Percentiles rank a stretch among this genome's conserved stretches.
Conservation (phyloP, 2,329 filamentous ascomycete genomes). For the Monilinia fructigena region DNA sequence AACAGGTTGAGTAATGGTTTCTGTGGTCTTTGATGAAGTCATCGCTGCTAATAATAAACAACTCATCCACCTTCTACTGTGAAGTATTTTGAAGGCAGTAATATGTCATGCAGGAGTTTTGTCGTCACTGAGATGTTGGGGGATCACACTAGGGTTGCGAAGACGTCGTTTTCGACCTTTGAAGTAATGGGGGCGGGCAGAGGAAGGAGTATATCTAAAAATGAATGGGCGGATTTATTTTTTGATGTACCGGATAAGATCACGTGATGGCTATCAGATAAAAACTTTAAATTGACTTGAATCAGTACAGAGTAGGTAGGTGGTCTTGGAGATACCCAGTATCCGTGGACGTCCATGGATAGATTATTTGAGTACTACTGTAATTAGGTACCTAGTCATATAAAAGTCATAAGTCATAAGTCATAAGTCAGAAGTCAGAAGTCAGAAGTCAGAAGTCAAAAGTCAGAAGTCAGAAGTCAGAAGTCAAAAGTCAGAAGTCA, state of each 20-base stretch:
- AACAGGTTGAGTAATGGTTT: slow-evolving; percentile 18
- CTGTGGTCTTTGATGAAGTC: slow-evolving; percentile 39
- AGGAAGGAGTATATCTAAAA: slow-evolving; percentile 5
- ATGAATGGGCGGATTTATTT: slow-evolving; percentile 8
- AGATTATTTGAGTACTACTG: no score
- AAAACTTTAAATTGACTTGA: not conserved
- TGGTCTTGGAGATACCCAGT: no score
- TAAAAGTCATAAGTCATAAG: no score
- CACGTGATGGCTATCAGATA: not conserved
- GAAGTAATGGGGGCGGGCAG: not conserved
- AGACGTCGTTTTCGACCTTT: slow-evolving; percentile 6
- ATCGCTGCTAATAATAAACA: slow-evolving; percentile 41
- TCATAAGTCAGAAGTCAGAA: no score
- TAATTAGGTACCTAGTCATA: not conserved
- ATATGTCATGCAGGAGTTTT: not conserved
- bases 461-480: no score
- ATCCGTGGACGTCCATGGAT: no score
- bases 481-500: no score
- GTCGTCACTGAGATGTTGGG: not conserved
- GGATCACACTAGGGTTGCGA: not conserved
- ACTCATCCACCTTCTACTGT: slow-evolving; percentile 38
- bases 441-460: no score
- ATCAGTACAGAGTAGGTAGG: not conserved
- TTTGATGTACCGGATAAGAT: slow-evolving; percentile 10
- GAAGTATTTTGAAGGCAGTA: slow-evolving; percentile 1